Evolutionary conservation across 1,284 basidiomycete genomes (phyloP), one percentile per base, ranked within the genome.

Genomic region (Termitomyces sp.): DNA sequence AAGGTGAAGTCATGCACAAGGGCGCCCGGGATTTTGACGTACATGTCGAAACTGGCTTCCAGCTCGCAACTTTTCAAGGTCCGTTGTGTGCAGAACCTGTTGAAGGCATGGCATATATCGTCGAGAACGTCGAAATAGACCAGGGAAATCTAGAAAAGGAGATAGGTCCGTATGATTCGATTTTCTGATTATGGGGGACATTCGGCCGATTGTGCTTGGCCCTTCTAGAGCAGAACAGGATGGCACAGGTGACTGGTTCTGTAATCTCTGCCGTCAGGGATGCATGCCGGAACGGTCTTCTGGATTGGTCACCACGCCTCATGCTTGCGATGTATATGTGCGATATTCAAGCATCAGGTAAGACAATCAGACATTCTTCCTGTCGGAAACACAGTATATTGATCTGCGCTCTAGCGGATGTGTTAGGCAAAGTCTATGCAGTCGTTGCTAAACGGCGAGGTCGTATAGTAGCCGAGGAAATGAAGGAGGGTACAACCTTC

Each of bases 321-420:
- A 93, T 97, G 86, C 77, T 99, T 53, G 97, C 97, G 1, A 98
- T 98, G 93, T 99, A 99, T 73, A 89, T 90, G 5, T 99, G 97
- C 72, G 95, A 99, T 67, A 98, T 99, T 58, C 97, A 98, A 74
- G 93, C 95, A 1, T 94, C 95, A 8, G 94, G 94, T 95, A 68
- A 70, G 90, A 77, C 24, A 28, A 50, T 54, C 46, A 19, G 41
- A 19, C 34, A 26, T 45, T 47, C 45, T 24, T 40, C 41, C 30
- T 55, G 47, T 57, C 31, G n/a, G 9, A 30, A 21, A 13, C 24
- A 52, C 38, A 24, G 36, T 10, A 19, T 49, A 28, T 26, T 54
- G 46, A 57, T 55, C 56, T 28, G 30, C 34, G 15, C 34, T 58
- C 55, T 52, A 96, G 93, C 94, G 64, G 97, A 99, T 61, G 97